These are phyloP conservation scores for Claviceps humidiphila DNA, from an alignment of 2,329 filamentous ascomycete species.

Conservation along the genomic window DNA sequence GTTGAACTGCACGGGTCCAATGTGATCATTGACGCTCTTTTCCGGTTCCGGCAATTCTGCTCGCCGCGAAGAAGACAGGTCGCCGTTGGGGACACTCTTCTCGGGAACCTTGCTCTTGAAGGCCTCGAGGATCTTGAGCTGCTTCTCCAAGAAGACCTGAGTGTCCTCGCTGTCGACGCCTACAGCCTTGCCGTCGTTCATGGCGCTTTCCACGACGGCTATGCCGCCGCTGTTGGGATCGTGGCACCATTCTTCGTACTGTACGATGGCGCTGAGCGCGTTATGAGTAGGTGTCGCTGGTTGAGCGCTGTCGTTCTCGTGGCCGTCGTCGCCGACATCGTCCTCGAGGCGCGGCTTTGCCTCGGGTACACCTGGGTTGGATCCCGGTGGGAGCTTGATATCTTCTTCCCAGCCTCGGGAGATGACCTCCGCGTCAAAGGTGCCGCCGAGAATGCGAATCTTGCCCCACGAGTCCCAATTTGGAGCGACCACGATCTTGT, in stretches of 20 bases:
- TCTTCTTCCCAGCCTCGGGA: conserved; percentile 79
- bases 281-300: not conserved
- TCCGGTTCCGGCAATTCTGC: conserved; percentile 23
- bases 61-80: conserved; percentile 12
- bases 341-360: conserved; percentile 11
- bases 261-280: conserved; percentile 44
- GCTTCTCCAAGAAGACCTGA: conserved; percentile 63
- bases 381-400: conserved; percentile 43
- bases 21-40: conserved; percentile 58
- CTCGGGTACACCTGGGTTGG: conserved; percentile 11
- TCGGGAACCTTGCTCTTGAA: conserved; percentile 43
- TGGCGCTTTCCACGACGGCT: conserved; percentile 26
- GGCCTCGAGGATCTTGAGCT: conserved; percentile 62
- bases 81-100: conserved; percentile 17
- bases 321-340: conserved; percentile 10
- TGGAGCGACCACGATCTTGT: conserved; percentile 85
- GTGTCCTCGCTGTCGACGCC: conserved; percentile 41
- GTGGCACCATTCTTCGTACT: conserved; percentile 68
- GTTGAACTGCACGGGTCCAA: conserved; percentile 92
- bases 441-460: conserved; percentile 80
- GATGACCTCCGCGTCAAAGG: conserved; percentile 79
- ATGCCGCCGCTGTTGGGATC: conserved; percentile 54
- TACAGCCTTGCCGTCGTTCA: conserved; percentile 22
- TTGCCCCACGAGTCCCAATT: conserved; percentile 99
- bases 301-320: not conserved